Base-by-base conservation (phyloP, 2,329 filamentous ascomycete genomes). In the Mollisiaceae sp. region DNA sequence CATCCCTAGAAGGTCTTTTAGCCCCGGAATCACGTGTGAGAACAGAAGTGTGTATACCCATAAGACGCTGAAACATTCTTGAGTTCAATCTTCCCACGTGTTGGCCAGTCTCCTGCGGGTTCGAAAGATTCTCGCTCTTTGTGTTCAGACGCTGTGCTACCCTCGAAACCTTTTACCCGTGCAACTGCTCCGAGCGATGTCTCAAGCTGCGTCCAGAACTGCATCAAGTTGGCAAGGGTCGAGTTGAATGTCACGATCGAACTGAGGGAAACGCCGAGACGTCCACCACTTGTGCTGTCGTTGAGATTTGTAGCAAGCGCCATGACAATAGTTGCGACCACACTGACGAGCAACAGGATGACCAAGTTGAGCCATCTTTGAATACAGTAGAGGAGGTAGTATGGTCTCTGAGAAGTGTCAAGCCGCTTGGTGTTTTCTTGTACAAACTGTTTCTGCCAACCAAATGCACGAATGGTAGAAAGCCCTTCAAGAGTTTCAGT, bases 291-390 rank as follows among this genome's bases (percentile, higher is more conserved):
- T 1, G 70, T 69, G 2, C 59, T 67, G 1, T 39, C 20, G 1
- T 57, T 36, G 4, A 73, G 56, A 22, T 54, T 64, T 6, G 62
- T 63, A 8, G 70, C 72, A 15, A 73, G 57, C 12, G 60, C 59
- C 22, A 72, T 63, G 1, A 74, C 57, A 24, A 66, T 47, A 11
- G 70, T 66, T 1, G 77, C 77, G n/a, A 71, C 56, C 0, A 50
- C 66, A 14, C 65, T 63, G 6, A 71, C 65, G 14, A 72, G 32
- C 5, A 74, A 27, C 47, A 83, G 84, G 65, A 97, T 88, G 0
- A 81, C 79, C 0, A 88, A 77, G 0, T 73, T 79, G 0, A 89
- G 78, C 86, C 86, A 89, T 41, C 83, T 79, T 71, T 89, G 87
- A 3, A 87, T 80, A 45, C 82, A 81, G 63, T 80, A 83, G 6